These are phyloP conservation scores for Backusella westeae DNA, from an alignment of 192 early-diverging fungal genomes.

Conservation along the genomic window DNA sequence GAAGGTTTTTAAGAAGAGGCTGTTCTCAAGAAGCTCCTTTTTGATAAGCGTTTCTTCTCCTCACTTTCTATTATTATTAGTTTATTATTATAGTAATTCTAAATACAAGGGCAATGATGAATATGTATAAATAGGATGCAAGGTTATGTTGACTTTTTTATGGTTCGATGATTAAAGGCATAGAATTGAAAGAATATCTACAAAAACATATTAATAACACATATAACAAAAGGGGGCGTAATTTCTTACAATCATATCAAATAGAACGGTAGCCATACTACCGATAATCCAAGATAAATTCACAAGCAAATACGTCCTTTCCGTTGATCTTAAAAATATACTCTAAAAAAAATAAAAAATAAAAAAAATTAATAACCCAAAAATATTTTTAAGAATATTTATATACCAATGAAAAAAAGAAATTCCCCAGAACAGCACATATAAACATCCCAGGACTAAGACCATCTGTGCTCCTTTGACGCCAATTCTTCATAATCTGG, in stretches of 20 bases:
- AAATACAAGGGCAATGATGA: neutral
- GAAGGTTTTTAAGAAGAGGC: neutral
- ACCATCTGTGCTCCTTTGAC: conserved; percentile 68
- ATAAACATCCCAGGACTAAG: conserved; percentile 79
- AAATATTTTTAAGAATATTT: neutral
- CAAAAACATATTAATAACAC: neutral
- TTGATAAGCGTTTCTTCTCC: neutral
- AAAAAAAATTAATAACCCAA: neutral
- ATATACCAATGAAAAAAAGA: conserved; percentile 48
- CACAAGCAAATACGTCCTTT: conserved; percentile 56
- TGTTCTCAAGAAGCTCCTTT: neutral
- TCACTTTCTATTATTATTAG: neutral
- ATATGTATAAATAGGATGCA: neutral
- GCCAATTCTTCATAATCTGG: conserved; percentile 79
- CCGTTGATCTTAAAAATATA: conserved; percentile 70
- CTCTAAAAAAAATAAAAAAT: conserved; percentile 9
- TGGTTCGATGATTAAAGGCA: neutral
- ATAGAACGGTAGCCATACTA: conserved; percentile 62
- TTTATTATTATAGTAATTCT: neutral
- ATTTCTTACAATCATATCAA: conserved; percentile 60
- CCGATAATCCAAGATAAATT: conserved; percentile 77
- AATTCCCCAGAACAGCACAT: conserved; percentile 75
- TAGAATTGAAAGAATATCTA: neutral
- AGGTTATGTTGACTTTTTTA: neutral
- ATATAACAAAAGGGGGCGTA: neutral